Evolutionary conservation across 306 rosid genomes (phyloP).

Genomic region (Crataegus laevigata): DNA sequence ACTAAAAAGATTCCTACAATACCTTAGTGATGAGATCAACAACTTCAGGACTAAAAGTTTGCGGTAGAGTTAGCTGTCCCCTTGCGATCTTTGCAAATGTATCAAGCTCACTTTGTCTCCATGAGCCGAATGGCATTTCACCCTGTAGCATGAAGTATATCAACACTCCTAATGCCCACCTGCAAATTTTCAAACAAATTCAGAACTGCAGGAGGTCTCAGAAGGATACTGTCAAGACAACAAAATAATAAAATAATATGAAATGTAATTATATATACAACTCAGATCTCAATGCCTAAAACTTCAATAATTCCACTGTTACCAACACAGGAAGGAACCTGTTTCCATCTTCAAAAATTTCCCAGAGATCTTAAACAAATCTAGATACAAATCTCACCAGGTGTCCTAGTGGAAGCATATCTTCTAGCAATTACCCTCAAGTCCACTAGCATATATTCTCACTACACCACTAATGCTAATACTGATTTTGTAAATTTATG

Average conservation of each 20-base stretch:
- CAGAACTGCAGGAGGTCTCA: not conserved
- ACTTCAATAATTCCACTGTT: not conserved
- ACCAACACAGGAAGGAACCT: not conserved
- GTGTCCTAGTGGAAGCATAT: not conserved
- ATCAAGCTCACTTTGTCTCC: constrained; percentile 91
- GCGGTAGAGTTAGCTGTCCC: constrained; percentile 67
- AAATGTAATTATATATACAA: not conserved
- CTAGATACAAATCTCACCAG: not conserved
- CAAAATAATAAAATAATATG: not conserved
- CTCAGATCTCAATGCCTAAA: not conserved
- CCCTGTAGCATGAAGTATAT: constrained; percentile 74
- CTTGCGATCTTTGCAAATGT: constrained; percentile 81
- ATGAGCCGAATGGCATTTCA: constrained; percentile 92
- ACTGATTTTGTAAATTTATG: not conserved
- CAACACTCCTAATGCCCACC: constrained; percentile 97
- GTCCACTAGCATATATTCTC: not conserved
- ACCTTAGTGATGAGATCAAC: constrained; percentile 89
- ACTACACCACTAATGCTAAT: not conserved
- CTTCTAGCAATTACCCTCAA: not conserved
- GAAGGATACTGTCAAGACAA: constrained; percentile 3
- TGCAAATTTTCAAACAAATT: constrained; percentile 27
- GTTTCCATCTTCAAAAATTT: not conserved
- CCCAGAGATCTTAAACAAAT: not conserved
- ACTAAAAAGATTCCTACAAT: constrained; percentile 11
- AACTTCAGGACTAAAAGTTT: constrained; percentile 71